Conservation (phyloP, 1,284 basidiomycete genomes). For the Tilletia setariae region DNA sequence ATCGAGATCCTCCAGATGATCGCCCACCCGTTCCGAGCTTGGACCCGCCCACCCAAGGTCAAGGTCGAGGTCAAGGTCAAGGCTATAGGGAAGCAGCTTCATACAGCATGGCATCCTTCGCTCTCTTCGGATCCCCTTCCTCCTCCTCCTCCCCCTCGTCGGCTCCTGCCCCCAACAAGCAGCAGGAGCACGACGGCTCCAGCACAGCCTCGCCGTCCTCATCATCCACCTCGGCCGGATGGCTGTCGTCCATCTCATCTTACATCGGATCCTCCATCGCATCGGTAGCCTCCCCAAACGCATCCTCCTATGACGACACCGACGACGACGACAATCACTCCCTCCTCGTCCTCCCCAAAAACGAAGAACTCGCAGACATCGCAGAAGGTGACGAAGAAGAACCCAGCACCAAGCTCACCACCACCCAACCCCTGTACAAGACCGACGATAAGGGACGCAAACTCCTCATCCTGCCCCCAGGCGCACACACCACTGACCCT, state of each 20-base stretch:
- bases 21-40: no score
- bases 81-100: no score
- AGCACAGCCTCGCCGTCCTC: not conserved
- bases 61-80: no score
- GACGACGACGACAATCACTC: not conserved
- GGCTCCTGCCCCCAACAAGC: no score
- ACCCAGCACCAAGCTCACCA: not conserved
- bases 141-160: no score
- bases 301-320: not conserved
- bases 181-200: not conserved
- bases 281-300: constrained; percentile 3
- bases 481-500: not conserved
- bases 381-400: constrained; percentile 1
- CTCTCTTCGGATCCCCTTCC: no score
- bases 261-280: constrained; percentile 11
- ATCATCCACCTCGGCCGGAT: no score
- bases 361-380: constrained; percentile 14
- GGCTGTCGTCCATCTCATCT: constrained; percentile 7
- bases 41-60: no score
- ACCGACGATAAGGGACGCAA: not conserved
- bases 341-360: not conserved
- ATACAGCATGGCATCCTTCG: no score
- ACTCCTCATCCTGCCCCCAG: not conserved
- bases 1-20: no score
- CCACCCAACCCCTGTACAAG: not conserved